Evolutionary conservation across 805 yeast genomes (phyloP), one percentile per base, ranked within the genome.

Genomic region (Cyberlindnera mycetangii): DNA sequence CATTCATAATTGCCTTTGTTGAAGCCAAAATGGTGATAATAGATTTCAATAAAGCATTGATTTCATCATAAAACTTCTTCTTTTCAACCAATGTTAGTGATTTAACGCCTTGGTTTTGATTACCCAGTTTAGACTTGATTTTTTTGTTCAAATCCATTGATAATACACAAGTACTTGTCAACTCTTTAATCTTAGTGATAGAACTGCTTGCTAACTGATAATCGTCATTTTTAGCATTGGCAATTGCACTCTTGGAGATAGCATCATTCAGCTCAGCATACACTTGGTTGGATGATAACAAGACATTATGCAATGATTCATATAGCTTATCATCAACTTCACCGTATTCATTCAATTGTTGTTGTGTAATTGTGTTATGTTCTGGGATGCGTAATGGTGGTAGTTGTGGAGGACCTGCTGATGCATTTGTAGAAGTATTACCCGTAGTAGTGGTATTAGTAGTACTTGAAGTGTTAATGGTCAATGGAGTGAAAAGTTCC

Each of bases 141-240:
- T 81, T 67, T 51, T 83, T 81, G 9, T 95, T 85, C 33, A 85
- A 76, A n/a, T 88, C 96, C 76, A 85, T 82, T 1, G 96, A 86
- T 16, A 79, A 70, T 44, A 85, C 78, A 60, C 96, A 89, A 11
- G 87, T 84, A 37, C 71, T 74, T 0, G 95, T 83, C 39, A 90
- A 69, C 39, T 89, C 96, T 53, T 82, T 81, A 25, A 89, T 84
- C 53, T 83, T 84, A 6, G 73, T 58, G 1, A 86, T 81, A 27
- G 81, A 73, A 5, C 62, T 59, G n/a, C 73, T 59, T 16, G 56
- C 31, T 27, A 54, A 59, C 51, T 27, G 75, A 57, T 7, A 72
- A 39, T 60, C 64, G 19, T 66, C 69, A 17, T 61, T 61, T 31
- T 69, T 71, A 5, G 83, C 75, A 42, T 73, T 67, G 3, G 72